Base-by-base conservation (phyloP, 2,329 filamentous ascomycete genomes). In the Cytospora piceae region DNA sequence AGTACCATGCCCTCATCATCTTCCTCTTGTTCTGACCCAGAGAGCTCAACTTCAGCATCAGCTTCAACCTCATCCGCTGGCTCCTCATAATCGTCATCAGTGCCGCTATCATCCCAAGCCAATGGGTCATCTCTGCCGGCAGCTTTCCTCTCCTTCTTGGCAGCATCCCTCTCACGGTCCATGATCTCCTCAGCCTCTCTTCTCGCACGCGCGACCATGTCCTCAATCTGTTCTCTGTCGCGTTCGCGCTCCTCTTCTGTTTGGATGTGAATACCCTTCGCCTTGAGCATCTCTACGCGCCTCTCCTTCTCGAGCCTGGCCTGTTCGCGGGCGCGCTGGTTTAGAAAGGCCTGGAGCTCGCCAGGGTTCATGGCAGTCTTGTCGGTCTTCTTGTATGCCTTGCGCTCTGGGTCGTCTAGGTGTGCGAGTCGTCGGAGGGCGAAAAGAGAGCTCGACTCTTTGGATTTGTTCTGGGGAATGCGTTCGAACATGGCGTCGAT, bases 181-280 rank as follows among this genome's bases (percentile, higher is more conserved):
- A 89, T 90, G 58, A 98, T 88, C 70, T 90, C 88, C 54, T 91
- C 86, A 2, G 90, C 94, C 74, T 98, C 92, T 68, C 88, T 83
- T 65, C 93, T 85, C 24, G 94, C 94, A 72, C 90, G 93, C 57
- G 94, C 90, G 31, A 98, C 86, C 67, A 98, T 85, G 72, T 97
- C 90, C 71, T 98, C 95, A 15, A 97, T 87, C 66, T 94, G 88
- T 65, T 91, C 88, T 76, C 93, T 87, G 74, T 96, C 90, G 39
- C 87, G 68, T 73, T 94, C 91, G 24, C 92, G 87, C 75, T 99
- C 94, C 76, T 97, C 94, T 2, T 89, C 87, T 0, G 92, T 97
- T 75, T 94, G 90, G 22, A 98, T 82, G 29, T 90, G 81, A 31
- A 97, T 84, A 9, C 95, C 95, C 76, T 91, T 93, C 14, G 90